Evolutionary conservation across 2,329 filamentous ascomycete species (phyloP), one percentile per base, ranked within the genome.

Genomic region (Colletotrichum noveboracense): DNA sequence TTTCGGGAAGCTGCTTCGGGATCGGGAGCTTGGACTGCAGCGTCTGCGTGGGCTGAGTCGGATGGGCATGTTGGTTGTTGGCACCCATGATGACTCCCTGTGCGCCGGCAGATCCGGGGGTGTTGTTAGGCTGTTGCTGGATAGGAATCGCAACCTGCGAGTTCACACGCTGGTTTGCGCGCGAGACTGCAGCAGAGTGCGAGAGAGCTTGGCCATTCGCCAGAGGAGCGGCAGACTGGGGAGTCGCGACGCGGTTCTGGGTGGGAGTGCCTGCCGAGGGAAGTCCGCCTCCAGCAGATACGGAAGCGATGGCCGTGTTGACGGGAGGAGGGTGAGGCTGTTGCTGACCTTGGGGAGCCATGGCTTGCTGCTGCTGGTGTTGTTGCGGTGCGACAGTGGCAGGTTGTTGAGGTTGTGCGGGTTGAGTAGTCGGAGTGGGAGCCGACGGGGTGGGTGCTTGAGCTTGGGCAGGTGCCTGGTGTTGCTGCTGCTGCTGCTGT

Each of bases 21-120:
- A 98, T 98, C 0, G 93, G 93, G 87, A 97, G 94, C 82, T 95
- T 96, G 61, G 87, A 84, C 58, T 91, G 86, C 83, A 89, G 81
- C 18, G 84, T 83, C 66, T 83, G 86, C 52, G 75, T 80, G 56
- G 72, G 77, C 38, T 87, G 86, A 32, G 87, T 84, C 5, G 89
- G 88, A 76, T 90, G 89, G 10, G 87, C 87, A 77, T 90, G 89
- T 6, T 86, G 81, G 73, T 89, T 88, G 68, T 56, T 38, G 65
- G 66, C 62, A 52, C 79, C 77, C 60, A 81, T 83, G 8, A 83
- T 83, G 32, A 83, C 78, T 26, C 79, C 79, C 65, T 83, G 80
- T 78, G 82, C 77, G 52, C 78, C 80, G 10, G 74, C 77, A 5
- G 83, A 78, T 30, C 81, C 81, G 8, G 83, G 81, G 55, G 83